A percentile compares a stretch with the other conserved stretches of the same genome.
These are phyloP conservation scores for Bauhinia variegata DNA, from an alignment of 306 rosid genomes.

Conservation along the genomic window DNA sequence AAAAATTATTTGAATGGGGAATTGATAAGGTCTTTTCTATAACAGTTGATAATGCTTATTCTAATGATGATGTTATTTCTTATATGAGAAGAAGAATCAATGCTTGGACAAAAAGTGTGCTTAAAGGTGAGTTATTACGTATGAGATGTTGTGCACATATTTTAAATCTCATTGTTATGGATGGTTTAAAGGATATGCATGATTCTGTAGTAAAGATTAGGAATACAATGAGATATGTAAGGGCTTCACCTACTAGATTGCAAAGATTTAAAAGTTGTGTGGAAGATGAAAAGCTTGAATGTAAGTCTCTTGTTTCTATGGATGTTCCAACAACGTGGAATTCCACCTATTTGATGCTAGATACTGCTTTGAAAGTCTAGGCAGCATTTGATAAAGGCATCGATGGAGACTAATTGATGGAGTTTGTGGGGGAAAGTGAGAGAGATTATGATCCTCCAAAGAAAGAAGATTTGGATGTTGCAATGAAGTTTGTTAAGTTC, in stretches of 20 bases:
- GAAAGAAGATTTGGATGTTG: not conserved
- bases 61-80: too few species aligned
- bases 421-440: not conserved
- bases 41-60: too few species aligned
- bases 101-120: too few species aligned
- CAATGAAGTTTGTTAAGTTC: not conserved
- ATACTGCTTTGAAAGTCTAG: not conserved
- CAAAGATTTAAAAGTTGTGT: not conserved
- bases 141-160: not conserved
- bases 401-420: not conserved
- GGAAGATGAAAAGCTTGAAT: not conserved
- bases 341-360: not conserved
- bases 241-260: not conserved
- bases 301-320: not conserved
- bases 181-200: not conserved
- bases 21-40: too few species aligned
- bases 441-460: not conserved
- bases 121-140: too few species aligned
- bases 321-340: not conserved
- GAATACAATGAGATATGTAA: not conserved
- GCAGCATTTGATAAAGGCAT: not conserved
- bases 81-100: too few species aligned
- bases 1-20: too few species aligned
- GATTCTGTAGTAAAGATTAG: not conserved
- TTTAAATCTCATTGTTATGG: not conserved